Evolutionary conservation across 1,284 basidiomycete genomes (phyloP), one percentile per base, ranked within the genome.

Genomic region (Anthracocystis walkeri): DNA sequence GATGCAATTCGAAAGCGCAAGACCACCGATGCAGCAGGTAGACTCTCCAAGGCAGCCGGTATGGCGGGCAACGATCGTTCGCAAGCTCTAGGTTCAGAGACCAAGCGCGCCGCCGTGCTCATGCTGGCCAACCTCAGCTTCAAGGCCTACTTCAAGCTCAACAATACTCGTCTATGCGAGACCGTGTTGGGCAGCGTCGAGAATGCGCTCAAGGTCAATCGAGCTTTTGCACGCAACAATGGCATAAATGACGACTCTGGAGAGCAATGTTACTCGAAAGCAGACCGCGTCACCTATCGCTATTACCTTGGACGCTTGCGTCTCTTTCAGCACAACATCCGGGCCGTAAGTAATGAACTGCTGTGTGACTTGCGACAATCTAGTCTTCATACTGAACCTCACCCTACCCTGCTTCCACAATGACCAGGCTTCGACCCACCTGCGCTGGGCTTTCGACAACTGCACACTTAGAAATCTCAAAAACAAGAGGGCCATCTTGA

Each of bases 101-200:
- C 83, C 7, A 84, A 83, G 51, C 75, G 83, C 14, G 67, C 72
- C 6, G 82, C 82, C 14, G 82, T 79, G 2, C 70, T 85, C 27
- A 79, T 78, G 73, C 73, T 84, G 12, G 82, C 81, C 42, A 84
- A 84, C 42, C 67, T 75, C 33, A 83, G 82, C 55, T 84, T 85
- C 69, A 77, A 80, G 25, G 81, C 81, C 11, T 85, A 85, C 70
- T 84, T 85, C 61, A 77, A 78, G 57, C 76, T 84, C 65, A 84
- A 86, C 59, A 87, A 87, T 58, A 83, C 87, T 33, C 81, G 86
- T 2, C 69, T 87, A 1, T 87, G 86, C 71, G 86, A 87, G 61
- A 87, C 87, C 0, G 85, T 87, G n/a, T 65, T 87, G 16, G 85
- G 84, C 25, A 86, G 85, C 49, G 85, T 86, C 20, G 77, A 85